Base-by-base conservation (phyloP, 2,329 filamentous ascomycete genomes). In the Hymenoscyphus repandus region DNA sequence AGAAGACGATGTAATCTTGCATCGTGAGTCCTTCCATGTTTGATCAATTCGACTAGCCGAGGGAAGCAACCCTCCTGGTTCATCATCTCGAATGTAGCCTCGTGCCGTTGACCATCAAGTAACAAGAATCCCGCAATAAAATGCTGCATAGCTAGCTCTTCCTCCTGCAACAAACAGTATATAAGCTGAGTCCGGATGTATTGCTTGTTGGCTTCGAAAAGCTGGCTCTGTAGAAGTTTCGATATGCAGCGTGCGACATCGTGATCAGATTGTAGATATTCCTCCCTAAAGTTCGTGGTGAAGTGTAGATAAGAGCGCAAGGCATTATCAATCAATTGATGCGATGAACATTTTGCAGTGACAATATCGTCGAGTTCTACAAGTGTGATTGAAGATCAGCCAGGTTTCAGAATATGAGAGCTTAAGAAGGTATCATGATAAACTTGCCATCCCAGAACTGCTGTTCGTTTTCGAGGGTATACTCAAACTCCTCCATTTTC, bases 131-230 rank as follows among this genome's bases (percentile, higher is more conserved):
- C 90, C 20, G 85, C 80, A 53, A 95, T 88, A 53, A 90, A 77
- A 68, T 95, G 88, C 42, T 99, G 75, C n/a, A 84, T 82, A 32
- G 82, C 80, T 15, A 80, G 71, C 58, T 95, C 88, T 63, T 96
- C 91, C 71, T 97, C 93, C 77, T 96, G 78, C 58, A 96, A 72
- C 47, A 99, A 75, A 67, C 90, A 91, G 70, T 95, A 90, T 58
- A 97, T 83, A 63, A 99, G 90, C 72, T 97, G 93, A 40, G 82
- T 87, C 56, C 92, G 88, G 56, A 97, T 88, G 70, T 99, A 97
- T 51, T 90, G 85, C 59, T 82, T 79, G 68, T 96, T 85, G 12
- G 76, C 70, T 22, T 72, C 70, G 68, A 95, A 99, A 40, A 97
- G 74, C 15, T 74, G 72, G 66, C 90, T 90, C 47, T 85, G 76